These are phyloP conservation scores for Cladophialophora carrionii DNA, from an alignment of 2,329 filamentous ascomycete genomes.

Conservation along the genomic window DNA sequence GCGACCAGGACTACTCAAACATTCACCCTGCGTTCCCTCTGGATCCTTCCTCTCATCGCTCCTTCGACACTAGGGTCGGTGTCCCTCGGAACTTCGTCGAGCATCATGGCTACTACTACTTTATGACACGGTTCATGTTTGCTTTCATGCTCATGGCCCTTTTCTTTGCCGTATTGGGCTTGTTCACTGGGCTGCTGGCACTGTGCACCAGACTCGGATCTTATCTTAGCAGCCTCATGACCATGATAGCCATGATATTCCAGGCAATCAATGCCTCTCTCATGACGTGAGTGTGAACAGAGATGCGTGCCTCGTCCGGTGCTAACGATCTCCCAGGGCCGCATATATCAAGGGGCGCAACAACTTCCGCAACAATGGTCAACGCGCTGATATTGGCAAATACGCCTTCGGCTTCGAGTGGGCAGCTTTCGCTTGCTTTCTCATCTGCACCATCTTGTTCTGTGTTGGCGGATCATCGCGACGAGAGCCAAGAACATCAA, in stretches of 20 bases:
- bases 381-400: constrained; percentile 56
- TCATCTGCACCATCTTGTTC: constrained; percentile 61
- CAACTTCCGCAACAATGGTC: constrained; percentile 56
- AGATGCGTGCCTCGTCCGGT: background rate
- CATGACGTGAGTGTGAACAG: constrained; percentile 63
- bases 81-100: constrained; percentile 60
- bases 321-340: constrained; percentile 50
- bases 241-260: constrained; percentile 60
- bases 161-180: constrained; percentile 65
- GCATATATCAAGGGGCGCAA: constrained; percentile 63
- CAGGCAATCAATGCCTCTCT: constrained; percentile 60
- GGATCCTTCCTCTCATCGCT: constrained; percentile 59
- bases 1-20: constrained; percentile 65
- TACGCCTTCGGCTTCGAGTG: constrained; percentile 67
- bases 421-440: constrained; percentile 59
- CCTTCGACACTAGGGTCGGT: constrained; percentile 61
- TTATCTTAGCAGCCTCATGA: constrained; percentile 57
- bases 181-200: constrained; percentile 52
- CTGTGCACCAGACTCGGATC: constrained; percentile 58
- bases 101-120: constrained; percentile 72
- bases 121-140: constrained; percentile 89
- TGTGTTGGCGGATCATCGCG: constrained; percentile 51
- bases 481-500: constrained; percentile 19
- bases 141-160: constrained; percentile 85
- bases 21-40: constrained; percentile 68